Percentiles rank a stretch among this genome's conserved stretches.
phyloP scores from a whole-genome alignment of 2,329 filamentous ascomycete genomes.

The Fusarium sterilihyphosum region DNA sequence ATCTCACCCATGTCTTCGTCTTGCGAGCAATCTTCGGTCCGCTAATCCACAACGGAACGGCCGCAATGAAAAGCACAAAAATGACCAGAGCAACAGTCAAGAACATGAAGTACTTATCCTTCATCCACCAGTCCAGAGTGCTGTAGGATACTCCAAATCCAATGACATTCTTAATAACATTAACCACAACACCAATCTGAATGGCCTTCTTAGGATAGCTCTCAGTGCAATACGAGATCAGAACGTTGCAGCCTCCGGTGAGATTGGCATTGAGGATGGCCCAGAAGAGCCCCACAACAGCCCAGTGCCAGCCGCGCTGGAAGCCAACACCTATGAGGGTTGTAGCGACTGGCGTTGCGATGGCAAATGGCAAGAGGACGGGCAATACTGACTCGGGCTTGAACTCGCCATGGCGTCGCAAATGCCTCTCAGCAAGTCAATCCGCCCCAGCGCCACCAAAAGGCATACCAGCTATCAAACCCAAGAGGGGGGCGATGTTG shows the following conservation, averaged over 20 bases:
- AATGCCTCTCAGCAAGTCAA: neutral
- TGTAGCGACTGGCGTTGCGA: neutral
- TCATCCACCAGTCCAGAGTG: neutral
- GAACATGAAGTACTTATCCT: neutral
- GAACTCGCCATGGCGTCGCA: neutral
- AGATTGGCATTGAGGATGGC: neutral
- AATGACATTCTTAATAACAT: neutral
- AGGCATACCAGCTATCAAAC: neutral
- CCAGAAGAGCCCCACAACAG: neutral
- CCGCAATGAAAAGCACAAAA: neutral
- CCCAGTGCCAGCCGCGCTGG: neutral
- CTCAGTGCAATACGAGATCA: neutral
- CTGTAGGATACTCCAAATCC: neutral
- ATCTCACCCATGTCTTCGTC: rapidly evolving
- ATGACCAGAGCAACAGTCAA: neutral
- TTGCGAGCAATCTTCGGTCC: neutral
- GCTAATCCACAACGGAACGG: rapidly evolving
- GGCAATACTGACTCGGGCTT: neutral
- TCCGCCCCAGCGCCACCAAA: neutral
- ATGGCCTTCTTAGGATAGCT: neutral
- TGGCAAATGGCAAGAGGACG: neutral
- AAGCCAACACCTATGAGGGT: neutral
- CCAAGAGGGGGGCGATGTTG: neutral
- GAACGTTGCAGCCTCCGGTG: neutral
- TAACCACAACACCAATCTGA: neutral